Conservation (phyloP, 495 filamentous ascomycete species). For the Tuber calosporum region DNA sequence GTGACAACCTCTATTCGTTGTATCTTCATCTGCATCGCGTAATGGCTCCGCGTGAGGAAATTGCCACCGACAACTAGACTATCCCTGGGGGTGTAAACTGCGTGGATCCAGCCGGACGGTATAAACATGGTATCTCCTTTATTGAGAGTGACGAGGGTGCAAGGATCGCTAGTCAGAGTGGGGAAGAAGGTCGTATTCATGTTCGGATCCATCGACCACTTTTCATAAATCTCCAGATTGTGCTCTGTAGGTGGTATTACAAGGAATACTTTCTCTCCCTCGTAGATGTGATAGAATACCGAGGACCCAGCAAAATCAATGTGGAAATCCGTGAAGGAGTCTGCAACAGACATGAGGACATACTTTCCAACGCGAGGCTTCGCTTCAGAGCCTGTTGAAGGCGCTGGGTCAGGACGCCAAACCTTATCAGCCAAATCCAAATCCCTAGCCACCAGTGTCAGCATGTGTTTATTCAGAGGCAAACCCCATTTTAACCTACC, state of each 20-base stretch:
- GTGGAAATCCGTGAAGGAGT: conserved; percentile 75
- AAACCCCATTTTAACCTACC: conserved; percentile 44
- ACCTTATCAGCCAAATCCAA: conserved; percentile 62
- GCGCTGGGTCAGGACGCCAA: conserved; percentile 58
- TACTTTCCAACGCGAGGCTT: conserved; percentile 45
- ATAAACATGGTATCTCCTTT: conserved; percentile 74
- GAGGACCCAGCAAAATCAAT: conserved; percentile 75
- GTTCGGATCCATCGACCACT: conserved; percentile 67
- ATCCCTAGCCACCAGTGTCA: conserved; percentile 8
- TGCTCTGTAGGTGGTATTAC: conserved; percentile 70
- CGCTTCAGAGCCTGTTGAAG: conserved; percentile 51
- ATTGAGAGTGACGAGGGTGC: conserved; percentile 63
- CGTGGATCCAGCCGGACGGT: conserved; percentile 74
- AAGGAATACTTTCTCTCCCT: conserved; percentile 70
- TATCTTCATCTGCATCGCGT: conserved; percentile 64
- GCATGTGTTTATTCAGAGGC: conserved; percentile 35
- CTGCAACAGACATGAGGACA: conserved; percentile 66
- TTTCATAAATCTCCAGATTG: conserved; percentile 68
- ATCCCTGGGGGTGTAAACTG: conserved; percentile 70
- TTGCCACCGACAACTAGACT: conserved; percentile 72
- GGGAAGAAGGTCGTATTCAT: conserved; percentile 55
- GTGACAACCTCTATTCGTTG: conserved; percentile 67
- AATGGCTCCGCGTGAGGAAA: conserved; percentile 64
- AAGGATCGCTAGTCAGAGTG: conserved; percentile 54
- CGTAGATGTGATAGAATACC: conserved; percentile 70